Conservation (phyloP, 352 stramenopile species). For the Phytophthora aleatoria region DNA sequence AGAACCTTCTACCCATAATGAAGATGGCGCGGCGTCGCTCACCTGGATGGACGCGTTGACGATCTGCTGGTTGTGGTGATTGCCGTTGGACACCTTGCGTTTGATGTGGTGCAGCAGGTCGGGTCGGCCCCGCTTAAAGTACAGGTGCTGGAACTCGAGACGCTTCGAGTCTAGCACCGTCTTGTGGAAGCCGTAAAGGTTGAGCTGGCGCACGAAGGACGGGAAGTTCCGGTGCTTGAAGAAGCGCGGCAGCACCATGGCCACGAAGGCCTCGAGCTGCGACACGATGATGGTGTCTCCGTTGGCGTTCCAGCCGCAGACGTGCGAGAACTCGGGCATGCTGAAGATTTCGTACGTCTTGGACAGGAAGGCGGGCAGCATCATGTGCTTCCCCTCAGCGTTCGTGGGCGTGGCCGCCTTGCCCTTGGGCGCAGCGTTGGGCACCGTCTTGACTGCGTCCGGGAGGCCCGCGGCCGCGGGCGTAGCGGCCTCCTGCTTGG, state of each 20-base stretch:
- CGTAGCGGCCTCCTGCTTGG: conserved; percentile 30
- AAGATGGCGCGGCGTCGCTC: neutral
- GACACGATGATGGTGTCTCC: conserved; percentile 94
- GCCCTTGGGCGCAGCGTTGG: conserved; percentile 6
- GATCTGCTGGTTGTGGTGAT: conserved; percentile 51
- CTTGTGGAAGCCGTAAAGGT: conserved; percentile 95
- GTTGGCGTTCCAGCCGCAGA: conserved; percentile 91
- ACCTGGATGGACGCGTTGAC: conserved; percentile 67
- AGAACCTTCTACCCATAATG: conserved; percentile 1
- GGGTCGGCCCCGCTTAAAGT: conserved; percentile 88
- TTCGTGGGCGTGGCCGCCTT: conserved; percentile 19
- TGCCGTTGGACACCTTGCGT: conserved; percentile 81
- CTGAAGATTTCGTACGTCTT: conserved; percentile 96
- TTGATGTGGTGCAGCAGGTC: conserved; percentile 90
- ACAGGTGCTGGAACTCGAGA: conserved; percentile 93
- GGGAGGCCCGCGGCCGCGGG: conserved; percentile 1
- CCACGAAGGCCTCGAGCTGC: conserved; percentile 82
- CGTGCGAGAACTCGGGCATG: conserved; percentile 74
- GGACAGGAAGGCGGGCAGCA: conserved; percentile 90
- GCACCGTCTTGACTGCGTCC: conserved; percentile 5
- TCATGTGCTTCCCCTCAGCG: conserved; percentile 75
- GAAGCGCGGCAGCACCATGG: conserved; percentile 87
- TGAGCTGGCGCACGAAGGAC: conserved; percentile 94
- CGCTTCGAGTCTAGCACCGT: conserved; percentile 91
- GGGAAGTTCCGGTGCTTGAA: conserved; percentile 95